phyloP scores from a whole-genome alignment of 805 yeast species.

The Candida sonorensis region DNA sequence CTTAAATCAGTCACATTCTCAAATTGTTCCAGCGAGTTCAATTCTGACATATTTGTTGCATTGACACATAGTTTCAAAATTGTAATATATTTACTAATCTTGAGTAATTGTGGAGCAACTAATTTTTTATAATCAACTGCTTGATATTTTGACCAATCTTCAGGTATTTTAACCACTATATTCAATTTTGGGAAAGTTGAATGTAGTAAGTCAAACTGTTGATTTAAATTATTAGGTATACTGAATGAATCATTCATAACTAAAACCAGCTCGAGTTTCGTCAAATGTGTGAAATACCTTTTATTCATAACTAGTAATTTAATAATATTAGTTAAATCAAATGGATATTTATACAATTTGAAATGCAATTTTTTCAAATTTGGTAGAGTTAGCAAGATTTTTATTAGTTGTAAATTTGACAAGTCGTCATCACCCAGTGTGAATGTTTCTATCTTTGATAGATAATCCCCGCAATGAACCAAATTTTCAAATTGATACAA shows the following conservation, averaged over 20 bases:
- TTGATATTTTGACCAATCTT: slow-evolving; percentile 4
- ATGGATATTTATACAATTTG: slow-evolving; percentile 1
- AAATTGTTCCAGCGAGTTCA: slow-evolving; percentile 1
- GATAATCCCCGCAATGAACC: neutral
- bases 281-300: neutral
- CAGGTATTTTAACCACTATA: slow-evolving; percentile 1
- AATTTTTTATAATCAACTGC: neutral
- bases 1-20: neutral
- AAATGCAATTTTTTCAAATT: neutral
- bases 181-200: neutral
- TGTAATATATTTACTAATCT: neutral
- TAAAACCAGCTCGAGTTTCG: neutral
- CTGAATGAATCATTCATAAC: neutral
- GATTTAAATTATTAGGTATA: neutral
- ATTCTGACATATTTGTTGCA: neutral
- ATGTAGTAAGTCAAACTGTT: slow-evolving; percentile 1
- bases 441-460: neutral
- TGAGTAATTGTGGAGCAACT: neutral
- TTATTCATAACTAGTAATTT: neutral
- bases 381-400: neutral
- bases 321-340: neutral
- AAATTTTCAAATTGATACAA: too few relatives aligned
- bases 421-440: neutral
- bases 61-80: neutral
- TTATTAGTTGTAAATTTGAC: too few relatives aligned